phyloP scores from a whole-genome alignment of 495 filamentous ascomycete species.

The Xylaria grammica region DNA sequence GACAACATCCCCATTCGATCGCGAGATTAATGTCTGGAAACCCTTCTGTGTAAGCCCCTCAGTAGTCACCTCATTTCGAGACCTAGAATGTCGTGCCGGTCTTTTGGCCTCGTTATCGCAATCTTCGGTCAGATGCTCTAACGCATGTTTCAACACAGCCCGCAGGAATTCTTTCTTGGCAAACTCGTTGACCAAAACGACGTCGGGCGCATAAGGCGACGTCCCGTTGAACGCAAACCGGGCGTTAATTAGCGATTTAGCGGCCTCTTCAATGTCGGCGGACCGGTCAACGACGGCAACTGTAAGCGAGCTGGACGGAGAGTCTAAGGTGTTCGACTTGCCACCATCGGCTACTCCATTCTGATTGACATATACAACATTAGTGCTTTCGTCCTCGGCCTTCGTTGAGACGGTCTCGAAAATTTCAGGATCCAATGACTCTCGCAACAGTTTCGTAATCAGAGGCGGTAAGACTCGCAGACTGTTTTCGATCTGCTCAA shows the following conservation, averaged over 20 bases:
- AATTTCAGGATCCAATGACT: constrained; percentile 50
- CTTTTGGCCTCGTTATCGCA: no score
- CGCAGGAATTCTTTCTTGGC: constrained; percentile 56
- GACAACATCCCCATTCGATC: no score
- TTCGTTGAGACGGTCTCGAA: constrained; percentile 43
- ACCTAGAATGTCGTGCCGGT: no score
- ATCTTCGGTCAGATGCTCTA: no score
- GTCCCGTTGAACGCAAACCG: constrained; percentile 56
- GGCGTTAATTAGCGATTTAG: constrained; percentile 50
- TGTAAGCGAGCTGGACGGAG: constrained; percentile 39
- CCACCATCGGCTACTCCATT: not conserved
- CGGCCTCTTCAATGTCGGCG: constrained; percentile 52
- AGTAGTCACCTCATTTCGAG: no score
- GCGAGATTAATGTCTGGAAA: no score
- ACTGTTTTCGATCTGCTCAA: constrained; percentile 49
- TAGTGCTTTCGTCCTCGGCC: constrained; percentile 22
- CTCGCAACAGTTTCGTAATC: constrained; percentile 46
- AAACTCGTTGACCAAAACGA: constrained; percentile 63
- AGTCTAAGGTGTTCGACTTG: constrained; percentile 27
- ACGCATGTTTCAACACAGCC: constrained; percentile 34
- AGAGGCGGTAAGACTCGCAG: constrained; percentile 35
- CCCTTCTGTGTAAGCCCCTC: no score
- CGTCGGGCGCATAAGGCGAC: constrained; percentile 59
- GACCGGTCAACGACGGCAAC: constrained; percentile 61
- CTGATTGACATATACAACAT: constrained; percentile 31